A percentile compares a stretch with the other conserved stretches of the same genome.
Evolutionary conservation across 768 basidiomycete genomes (phyloP).

Genomic region (Leucocoprinus sp.): DNA sequence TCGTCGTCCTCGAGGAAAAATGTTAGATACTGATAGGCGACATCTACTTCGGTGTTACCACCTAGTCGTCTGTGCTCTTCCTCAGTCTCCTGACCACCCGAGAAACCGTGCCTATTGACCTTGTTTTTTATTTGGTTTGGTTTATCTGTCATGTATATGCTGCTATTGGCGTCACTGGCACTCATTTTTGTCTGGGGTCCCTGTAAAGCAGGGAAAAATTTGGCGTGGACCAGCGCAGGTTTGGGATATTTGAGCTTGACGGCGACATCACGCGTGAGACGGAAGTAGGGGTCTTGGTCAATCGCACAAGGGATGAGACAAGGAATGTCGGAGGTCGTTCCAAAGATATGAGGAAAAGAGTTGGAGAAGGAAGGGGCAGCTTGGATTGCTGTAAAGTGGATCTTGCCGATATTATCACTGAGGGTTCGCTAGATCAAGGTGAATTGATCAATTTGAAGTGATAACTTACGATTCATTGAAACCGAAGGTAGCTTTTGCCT

Average conservation of each 20-base stretch:
- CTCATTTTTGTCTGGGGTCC: constrained; percentile 99
- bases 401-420: constrained; percentile 97
- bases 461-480: constrained; percentile 88
- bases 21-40: constrained; percentile 87
- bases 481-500: constrained; percentile 92
- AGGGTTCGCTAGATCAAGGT: neutral
- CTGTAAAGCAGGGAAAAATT: constrained; percentile 97
- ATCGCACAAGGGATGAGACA: constrained; percentile 97
- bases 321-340: constrained; percentile 71
- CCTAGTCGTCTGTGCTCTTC: constrained; percentile 87
- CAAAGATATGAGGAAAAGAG: constrained; percentile 98
- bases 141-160: constrained; percentile 95
- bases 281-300: constrained; percentile 97
- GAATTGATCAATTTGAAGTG: neutral
- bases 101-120: constrained; percentile 93
- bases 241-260: constrained; percentile 93
- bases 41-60: constrained; percentile 92
- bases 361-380: constrained; percentile 96
- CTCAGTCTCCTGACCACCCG: constrained; percentile 91
- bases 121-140: constrained; percentile 94
- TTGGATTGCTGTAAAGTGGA: constrained; percentile 93
- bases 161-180: constrained; percentile 86
- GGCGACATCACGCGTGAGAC: constrained; percentile 92
- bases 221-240: constrained; percentile 85
- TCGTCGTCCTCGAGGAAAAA: constrained; percentile 96